phyloP scores from a whole-genome alignment of 108 stramenopile species.

The Aurantiochytrium sp. region DNA sequence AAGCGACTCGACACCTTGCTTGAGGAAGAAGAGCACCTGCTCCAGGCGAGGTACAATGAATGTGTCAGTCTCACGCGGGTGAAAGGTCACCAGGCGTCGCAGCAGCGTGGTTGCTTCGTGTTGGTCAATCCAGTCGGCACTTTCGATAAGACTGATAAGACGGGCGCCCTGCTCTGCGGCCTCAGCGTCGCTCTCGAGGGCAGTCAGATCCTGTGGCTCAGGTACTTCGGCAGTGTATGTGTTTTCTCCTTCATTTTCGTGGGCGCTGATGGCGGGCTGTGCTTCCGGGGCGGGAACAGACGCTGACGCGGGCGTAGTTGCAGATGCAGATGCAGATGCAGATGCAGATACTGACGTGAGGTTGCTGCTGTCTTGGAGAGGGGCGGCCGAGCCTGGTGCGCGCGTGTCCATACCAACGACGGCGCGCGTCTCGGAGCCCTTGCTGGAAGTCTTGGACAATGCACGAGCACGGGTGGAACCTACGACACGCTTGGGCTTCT shows the following conservation, averaged over 20 bases:
- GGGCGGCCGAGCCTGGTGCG: background rate
- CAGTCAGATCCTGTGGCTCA: background rate
- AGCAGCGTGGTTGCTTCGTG: background rate
- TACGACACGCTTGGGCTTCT: no score
- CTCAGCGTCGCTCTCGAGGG: background rate
- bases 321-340: no score
- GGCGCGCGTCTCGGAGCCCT: background rate
- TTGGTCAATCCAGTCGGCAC: background rate
- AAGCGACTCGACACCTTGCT: background rate
- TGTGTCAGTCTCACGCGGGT: background rate
- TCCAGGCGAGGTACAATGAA: background rate
- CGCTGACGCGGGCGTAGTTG: no score
- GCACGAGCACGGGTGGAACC: no score
- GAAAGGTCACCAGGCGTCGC: background rate
- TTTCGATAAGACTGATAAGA: background rate
- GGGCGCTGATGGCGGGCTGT: no score
- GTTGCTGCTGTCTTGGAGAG: background rate
- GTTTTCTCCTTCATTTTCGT: background rate
- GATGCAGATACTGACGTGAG: background rate
- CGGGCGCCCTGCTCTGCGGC: background rate
- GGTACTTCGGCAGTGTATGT: background rate
- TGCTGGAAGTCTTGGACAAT: no score
- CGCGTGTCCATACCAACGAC: background rate
- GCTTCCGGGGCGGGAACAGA: no score
- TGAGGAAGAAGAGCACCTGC: background rate